Base-by-base conservation (phyloP, 768 basidiomycete species). In the Suillus decipiens region DNA sequence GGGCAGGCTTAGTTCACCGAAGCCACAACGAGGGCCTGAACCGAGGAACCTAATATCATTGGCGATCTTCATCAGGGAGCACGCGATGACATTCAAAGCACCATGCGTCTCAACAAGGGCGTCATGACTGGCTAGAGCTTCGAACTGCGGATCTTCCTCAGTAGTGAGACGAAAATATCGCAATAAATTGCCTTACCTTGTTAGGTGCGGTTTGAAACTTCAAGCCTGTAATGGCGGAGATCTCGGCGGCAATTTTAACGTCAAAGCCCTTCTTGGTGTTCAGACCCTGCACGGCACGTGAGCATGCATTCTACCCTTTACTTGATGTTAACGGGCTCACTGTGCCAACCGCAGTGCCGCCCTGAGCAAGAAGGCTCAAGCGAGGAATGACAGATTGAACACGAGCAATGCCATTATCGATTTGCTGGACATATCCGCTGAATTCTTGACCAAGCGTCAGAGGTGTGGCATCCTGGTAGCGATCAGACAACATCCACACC, bases 401-500 rank as follows among this genome's bases (percentile, higher is more conserved):
- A 54, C 97, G 88, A 59, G 86, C 90, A 67, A 99, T 95, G 65
- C 92, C 93, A 76, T 96, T 95, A 22, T 89, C 81, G 61, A 99
- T 75, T 77, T 99, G 97, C 74, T 95, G 92, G 19, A 95, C 97
- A 78, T 99, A 99, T 41, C 97, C 97, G 62, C 92, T 93, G 79
- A 99, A 99, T 79, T 99, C 97, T 80, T 99, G 97, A 17, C 97
- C 97, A 45, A 99, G 88, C 17, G 97, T 98, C 68, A 99, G 78
- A 14, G 97, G 97, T 0, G 97, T 99, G 3, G 97, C 97, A 76
- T 99, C 97, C 89, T 97, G 73, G 8, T 28, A 22, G 61, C 5
- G 57, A 61, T 61, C 62, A 63, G 24, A 53, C 47, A 66, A 19
- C 34, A 37, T 41, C 55, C 58, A n/a, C 31, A 22, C 28, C 28